Conservation (phyloP, 2,329 filamentous ascomycete species). For the Cryphonectria naterciae region DNA sequence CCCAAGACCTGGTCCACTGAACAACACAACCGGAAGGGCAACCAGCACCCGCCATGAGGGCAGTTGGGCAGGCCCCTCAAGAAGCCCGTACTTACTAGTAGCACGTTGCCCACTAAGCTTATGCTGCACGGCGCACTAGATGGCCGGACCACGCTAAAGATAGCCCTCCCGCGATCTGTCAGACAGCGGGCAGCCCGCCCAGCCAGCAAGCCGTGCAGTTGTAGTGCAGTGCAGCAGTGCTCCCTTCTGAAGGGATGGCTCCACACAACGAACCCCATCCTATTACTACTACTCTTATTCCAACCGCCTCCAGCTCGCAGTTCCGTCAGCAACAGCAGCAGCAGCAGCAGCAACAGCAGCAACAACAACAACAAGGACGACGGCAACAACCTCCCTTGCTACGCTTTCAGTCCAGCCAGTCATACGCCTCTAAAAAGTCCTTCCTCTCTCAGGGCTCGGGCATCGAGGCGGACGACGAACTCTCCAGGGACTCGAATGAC, state of each 20-base stretch:
- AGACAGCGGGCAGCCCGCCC: background rate
- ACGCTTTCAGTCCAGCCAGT: slow-evolving; percentile 54
- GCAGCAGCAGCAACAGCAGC: background rate
- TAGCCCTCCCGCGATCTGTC: slow-evolving; percentile 7
- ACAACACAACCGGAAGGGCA: background rate
- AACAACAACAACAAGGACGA: background rate
- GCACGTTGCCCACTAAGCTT: background rate
- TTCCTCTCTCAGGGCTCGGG: slow-evolving; percentile 64
- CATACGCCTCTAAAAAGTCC: slow-evolving; percentile 58
- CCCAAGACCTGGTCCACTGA: background rate
- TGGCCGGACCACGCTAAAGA: slow-evolving; percentile 1
- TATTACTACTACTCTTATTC: background rate
- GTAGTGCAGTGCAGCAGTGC: background rate
- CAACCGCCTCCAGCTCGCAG: slow-evolving; percentile 2
- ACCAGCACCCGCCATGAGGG: background rate
- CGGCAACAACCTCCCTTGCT: slow-evolving; percentile 35
- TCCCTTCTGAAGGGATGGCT: slow-evolving; percentile 1
- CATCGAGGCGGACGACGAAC: slow-evolving; percentile 73
- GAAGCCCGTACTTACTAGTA: background rate
- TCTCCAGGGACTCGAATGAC: slow-evolving; percentile 39
- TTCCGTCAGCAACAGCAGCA: background rate
- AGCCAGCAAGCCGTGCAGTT: background rate
- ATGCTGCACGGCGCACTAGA: background rate
- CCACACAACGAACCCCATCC: slow-evolving; percentile 5
- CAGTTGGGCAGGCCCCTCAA: background rate